Evolutionary conservation across 441 rosid genomes (phyloP), one percentile per base, ranked within the genome.

Genomic region (Flueggea neowawraea): DNA sequence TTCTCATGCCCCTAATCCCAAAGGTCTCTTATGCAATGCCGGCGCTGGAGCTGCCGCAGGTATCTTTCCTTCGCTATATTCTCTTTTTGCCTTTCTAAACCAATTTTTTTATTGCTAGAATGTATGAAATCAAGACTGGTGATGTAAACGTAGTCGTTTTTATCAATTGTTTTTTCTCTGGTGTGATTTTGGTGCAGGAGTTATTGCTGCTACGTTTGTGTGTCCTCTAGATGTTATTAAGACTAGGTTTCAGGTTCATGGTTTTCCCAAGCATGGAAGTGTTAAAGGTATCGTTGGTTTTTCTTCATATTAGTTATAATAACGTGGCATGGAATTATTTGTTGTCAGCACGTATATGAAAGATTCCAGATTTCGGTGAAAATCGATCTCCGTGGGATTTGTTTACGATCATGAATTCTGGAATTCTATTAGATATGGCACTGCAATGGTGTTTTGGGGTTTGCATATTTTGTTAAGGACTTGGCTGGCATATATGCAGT

Each of bases 1-100:
- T 68, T 76, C 91, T 66, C 87, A 84, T 67, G 72, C 52, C 73
- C 79, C 73, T 72, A 73, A 47, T 63, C 62, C 76, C 55, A 63
- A 84, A 8, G 78, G 75, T 12, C 66, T 69, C 9, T 60, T 83
- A 22, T 74, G 74, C 69, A 76, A 87, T 73, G 98, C 83, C 52
- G 85, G 73, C 15, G 80, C 98, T 32, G 96, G 95, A 55, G 96
- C 96, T 28, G 77, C 93, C 36, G 96, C 96, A 13, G 96, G 95
- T 92, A 72, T 55, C 58, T 31, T 28, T 0, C 54, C 41, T 12
- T 5, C 5, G 67, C 44, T 39, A 3, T 54, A 6, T 14, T 33
- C 39, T 56, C 33, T 33, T 13, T 16, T 14, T 12, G 16, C 32
- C 50, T n/a, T 39, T 41, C 9, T 0, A 36, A 7, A 16, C 28